Base-by-base conservation (phyloP, 179 eudicot genomes). In the Patellifolia procumbens region DNA sequence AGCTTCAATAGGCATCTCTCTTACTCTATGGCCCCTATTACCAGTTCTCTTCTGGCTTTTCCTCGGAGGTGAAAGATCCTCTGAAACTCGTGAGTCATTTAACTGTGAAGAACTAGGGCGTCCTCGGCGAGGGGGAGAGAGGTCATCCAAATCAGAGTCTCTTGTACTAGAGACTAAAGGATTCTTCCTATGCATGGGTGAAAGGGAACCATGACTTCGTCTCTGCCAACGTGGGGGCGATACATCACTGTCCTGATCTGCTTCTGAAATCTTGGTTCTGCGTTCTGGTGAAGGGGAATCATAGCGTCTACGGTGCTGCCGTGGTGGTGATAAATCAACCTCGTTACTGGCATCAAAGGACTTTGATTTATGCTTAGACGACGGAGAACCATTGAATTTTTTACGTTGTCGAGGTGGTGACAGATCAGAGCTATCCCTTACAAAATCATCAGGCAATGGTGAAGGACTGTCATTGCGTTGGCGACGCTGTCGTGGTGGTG, bases 21-120 rank as follows among this genome's bases (percentile, higher is more conserved):
- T 60, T 31, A 70, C 85, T 68, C 37, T 29, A 61, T 56, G 48
- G 2, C 68, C 74, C 70, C 55, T n/a, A 46, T 19, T 70, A 66
- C 61, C 72, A 70, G n/a, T 52, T 43, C 77, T 82, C 46, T 63
- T 80, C 63, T 63, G 77, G 69, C 68, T 72, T 78, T 78, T 83
- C 82, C 90, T 88, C 55, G 88, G 87, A 51, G 92, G 92, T 24
- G 92, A 89, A 72, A 89, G 87, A 78, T 86, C 92, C 52, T 61
- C 73, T 78, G 86, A 81, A 11, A 77, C 67, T 24, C 42, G 80
- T 56, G 72, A 64, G 60, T 55, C 78, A 82, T 72, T 74, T 35
- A 46, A 46, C 35, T 55, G 39, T 45, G 75, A 34, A 68, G 82
- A 83, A 48, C 69, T 20, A 12, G 60, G 83, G 55, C 70, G 80